Base-by-base conservation (phyloP, 768 basidiomycete genomes). In the Ramaria sp. region DNA sequence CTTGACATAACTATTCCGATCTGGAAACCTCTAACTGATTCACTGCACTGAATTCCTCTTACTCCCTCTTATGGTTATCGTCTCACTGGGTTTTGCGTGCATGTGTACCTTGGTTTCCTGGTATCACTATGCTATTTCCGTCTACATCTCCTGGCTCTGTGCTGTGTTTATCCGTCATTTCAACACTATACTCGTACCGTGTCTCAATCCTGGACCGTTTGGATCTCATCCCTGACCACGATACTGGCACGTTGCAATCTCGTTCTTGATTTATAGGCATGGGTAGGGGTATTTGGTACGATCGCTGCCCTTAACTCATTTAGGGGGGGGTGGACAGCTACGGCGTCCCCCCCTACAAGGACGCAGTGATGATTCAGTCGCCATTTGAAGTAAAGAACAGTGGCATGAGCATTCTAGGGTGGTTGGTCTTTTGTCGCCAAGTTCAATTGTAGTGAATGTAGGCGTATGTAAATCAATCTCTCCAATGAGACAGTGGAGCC, bases 301-400 rank as follows among this genome's bases (percentile, higher is more conserved):
- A 60, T 75, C 31, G 82, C 82, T 19, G 83, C 76, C 11, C 61
- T 84, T 1, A 75, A 78, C 5, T 77, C 84, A 2, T 86, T 87
- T 70, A 71, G 81, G 62, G 78, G 77, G 38, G 84, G 84, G 3
- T 88, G 86, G 86, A 80, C 75, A 57, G 84, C 86, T 1, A 86
- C 84, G 15, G 77, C 82, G 31, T 68, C 37, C 33, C 46, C 61
- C 43, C 31, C 47, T 43, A 7, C 42, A 22, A 13, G 42, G 42
- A 17, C 42, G 17, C 17, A 43, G 20, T 13, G 34, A 13, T n/a
- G n/a, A n/a, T n/a, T n/a, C n/a, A n/a, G n/a, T n/a, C n/a, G n/a
- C n/a, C n/a, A n/a, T n/a, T 34, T 34, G 33, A 5, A 34, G 11
- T 34, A 11, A 37, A 1, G 34, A 37, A 10, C 34, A 10, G 34